Conservation (phyloP, 2,329 filamentous ascomycete species). For the Colletotrichum tamarilloi region DNA sequence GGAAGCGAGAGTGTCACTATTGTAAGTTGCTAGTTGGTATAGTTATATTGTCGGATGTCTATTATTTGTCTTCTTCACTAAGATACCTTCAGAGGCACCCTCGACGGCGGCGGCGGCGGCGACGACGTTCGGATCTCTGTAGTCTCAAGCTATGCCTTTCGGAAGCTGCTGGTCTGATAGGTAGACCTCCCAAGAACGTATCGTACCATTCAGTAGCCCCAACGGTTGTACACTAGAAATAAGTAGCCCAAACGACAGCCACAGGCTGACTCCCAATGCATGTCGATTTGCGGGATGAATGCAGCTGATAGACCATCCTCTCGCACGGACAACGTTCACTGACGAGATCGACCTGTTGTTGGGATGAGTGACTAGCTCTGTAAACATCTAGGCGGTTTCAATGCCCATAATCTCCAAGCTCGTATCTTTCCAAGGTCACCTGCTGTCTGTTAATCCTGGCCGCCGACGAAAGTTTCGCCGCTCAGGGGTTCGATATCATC, state of each 20-base stretch:
- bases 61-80: background rate
- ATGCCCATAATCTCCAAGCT: background rate
- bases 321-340: constrained; percentile 23
- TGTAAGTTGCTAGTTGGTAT: background rate
- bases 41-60: background rate
- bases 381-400: background rate
- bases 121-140: background rate
- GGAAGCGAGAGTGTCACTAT: background rate
- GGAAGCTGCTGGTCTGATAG: background rate
- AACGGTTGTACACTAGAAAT: background rate
- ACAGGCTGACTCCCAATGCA: background rate
- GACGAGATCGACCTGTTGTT: background rate
- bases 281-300: background rate
- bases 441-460: background rate
- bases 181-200: background rate
- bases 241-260: background rate
- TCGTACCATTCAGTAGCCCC: background rate
- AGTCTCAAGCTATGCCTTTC: background rate
- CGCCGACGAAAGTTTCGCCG: background rate
- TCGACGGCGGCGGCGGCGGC: background rate
- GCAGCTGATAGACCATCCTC: background rate
- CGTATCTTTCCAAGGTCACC: background rate
- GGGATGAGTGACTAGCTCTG: constrained; percentile 24
- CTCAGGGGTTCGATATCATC: background rate
- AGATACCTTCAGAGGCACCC: background rate